Base-by-base conservation (phyloP, 2,329 filamentous ascomycete genomes). In the Fusarium albidum region DNA sequence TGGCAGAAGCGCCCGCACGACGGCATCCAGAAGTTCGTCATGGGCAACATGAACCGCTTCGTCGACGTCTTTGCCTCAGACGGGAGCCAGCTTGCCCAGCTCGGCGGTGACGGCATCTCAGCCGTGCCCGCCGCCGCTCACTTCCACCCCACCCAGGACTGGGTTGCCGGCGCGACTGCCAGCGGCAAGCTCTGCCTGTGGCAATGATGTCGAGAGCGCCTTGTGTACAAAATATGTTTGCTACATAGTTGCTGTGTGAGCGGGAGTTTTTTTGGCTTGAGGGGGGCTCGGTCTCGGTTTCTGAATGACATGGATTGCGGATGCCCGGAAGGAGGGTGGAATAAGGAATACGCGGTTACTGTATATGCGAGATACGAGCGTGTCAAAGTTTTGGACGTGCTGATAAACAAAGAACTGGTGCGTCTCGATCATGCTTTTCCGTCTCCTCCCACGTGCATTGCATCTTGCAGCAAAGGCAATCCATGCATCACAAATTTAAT, bases 31-130 rank as follows among this genome's bases (percentile, higher is more conserved):
- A 92, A 94, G 56, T 92, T 99, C 66, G 90, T 86, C 18, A 94
- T 99, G 51, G 95, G 91, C 2, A 99, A 98, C 65, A 98, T 98
- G 95, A 96, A 96, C 69, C 86, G 95, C 2, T 98, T 97, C 65
- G 91, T 98, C 2, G 95, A 99, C 68, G 83, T 99, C 1, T 99
- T 90, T 71, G 89, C 89, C 1, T 82, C 86, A 1, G 84, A 89
- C 41, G 95, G 95, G 0, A 88, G 92, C 66, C 94, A 98, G 71
- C 76, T 99, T 5, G 94, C 91, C 1, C 94, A 98, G 72, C 74
- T 96, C 1, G 92, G 88, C 2, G 92, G 92, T 1, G 92, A 96
- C 1, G 91, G 89, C 1, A 96, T 99, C 64, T 96, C 92, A 1
- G 95, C 95, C 7, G 95, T 99, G 5, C 95, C 95, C 3, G 91